These are phyloP conservation scores for Scytalidium sp. DNA, from an alignment of 2,329 filamentous ascomycete genomes.

Conservation along the genomic window DNA sequence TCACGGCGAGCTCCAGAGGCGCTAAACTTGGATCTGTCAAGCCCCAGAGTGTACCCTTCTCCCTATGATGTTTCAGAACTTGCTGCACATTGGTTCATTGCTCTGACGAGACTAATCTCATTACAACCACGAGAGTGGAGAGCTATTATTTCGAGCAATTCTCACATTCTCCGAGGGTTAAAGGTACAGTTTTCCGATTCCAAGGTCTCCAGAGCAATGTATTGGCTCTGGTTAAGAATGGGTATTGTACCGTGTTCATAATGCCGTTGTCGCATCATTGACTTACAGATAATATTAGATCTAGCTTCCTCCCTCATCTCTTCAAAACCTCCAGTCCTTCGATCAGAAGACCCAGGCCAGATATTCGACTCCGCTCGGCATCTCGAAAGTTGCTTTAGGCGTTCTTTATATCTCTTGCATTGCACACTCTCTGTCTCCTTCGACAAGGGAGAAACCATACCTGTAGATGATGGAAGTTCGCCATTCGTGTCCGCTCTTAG, in stretches of 20 bases:
- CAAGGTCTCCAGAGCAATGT: neutral
- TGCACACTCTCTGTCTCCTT: slow-evolving; percentile 1
- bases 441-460: neutral
- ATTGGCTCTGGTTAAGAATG: slow-evolving; percentile 5
- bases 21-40: neutral
- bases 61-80: neutral
- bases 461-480: neutral
- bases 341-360: neutral
- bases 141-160: neutral
- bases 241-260: neutral
- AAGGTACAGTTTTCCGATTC: neutral
- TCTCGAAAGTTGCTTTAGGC: neutral
- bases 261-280: neutral
- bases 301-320: slow-evolving; percentile 1
- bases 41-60: neutral
- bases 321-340: neutral
- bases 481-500: neutral
- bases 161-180: neutral
- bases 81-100: neutral
- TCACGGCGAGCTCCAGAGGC: neutral
- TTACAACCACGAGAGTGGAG: slow-evolving; percentile 2
- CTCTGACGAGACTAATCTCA: neutral
- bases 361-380: neutral
- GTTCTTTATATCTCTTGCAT: slow-evolving; percentile 1
- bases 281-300: slow-evolving; percentile 1